Conservation (phyloP, 2,329 filamentous ascomycete species). For the Fusarium pseudonygamai region DNA sequence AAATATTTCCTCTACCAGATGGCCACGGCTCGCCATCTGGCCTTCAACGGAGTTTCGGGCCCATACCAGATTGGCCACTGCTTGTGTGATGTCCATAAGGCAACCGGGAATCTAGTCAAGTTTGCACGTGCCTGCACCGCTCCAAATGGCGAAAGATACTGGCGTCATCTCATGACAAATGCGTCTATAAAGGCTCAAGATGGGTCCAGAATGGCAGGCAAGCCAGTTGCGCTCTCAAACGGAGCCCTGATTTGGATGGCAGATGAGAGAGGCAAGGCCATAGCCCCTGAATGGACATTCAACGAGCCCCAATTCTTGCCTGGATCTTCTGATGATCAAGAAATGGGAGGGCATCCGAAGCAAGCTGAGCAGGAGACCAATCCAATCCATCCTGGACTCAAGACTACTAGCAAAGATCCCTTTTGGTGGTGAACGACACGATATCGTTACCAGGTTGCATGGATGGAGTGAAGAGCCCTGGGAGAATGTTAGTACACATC, state of each 20-base stretch:
- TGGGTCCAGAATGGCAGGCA: slow-evolving; percentile 12
- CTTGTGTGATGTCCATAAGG: slow-evolving; percentile 32
- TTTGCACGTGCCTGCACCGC: slow-evolving; percentile 7
- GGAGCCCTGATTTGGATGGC: slow-evolving; percentile 24
- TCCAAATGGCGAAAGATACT: slow-evolving; percentile 3
- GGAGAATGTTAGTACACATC: neutral
- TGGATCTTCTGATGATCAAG: neutral
- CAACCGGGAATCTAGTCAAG: slow-evolving; percentile 18
- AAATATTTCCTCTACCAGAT: slow-evolving; percentile 23
- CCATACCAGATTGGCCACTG: slow-evolving; percentile 38
- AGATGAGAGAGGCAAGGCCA: neutral
- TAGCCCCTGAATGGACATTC: slow-evolving; percentile 26
- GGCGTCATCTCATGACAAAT: slow-evolving; percentile 21
- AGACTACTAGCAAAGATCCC: slow-evolving; percentile 1
- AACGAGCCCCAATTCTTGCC: neutral
- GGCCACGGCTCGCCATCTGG: slow-evolving; percentile 30
- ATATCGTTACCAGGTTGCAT: neutral
- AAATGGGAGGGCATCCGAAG: neutral
- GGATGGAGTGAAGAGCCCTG: neutral
- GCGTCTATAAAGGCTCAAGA: neutral
- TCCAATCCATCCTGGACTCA: neutral
- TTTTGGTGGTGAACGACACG: neutral
- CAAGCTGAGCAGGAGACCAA: neutral
- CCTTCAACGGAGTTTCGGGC: slow-evolving; percentile 13
- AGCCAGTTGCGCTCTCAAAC: neutral